Evolutionary conservation across 208 protist genomes (phyloP), one percentile per base, ranked within the genome.

Genomic region (Leptomonas pyrrhocoris): DNA sequence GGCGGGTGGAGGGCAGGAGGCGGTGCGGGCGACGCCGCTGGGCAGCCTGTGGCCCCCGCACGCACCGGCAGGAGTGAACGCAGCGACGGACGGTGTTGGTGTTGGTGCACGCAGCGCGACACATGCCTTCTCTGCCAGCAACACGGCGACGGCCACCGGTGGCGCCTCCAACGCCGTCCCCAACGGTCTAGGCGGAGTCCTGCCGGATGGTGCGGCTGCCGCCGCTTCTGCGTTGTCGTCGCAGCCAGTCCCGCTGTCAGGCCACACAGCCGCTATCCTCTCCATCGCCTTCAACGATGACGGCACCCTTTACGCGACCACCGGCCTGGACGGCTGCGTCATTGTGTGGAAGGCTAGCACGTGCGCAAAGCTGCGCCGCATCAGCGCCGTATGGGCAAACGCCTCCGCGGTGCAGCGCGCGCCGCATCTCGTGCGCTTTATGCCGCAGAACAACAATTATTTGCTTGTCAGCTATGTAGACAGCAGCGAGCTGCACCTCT

Each of bases 371-470:
- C 42, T 83, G 23, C 84, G 85, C n/a, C 85, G 81, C 54, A 86
- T 87, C 42, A 73, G 46, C 55, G 68, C 64, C 2, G 66, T 62
- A 12, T 68, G 66, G 59, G 59, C 66, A 5, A 53, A 45, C 30
- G 28, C 59, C 28, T 62, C 72, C 5, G 57, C 57, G 48, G 57
- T 40, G 34, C 34, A 38, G 57, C 75, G 48, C 8, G 68, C 73
- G 7, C 84, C 84, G 28, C 51, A 63, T 21, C 62, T 78, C 27
- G 80, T 84, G 16, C 59, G 71, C 25, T 93, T 93, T 62, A 83
- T 87, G 74, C 84, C 87, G 9, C 68, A 79, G 46, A 93, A 93
- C 73, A 89, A 90, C 74, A 93, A 93, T 66, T 93, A 88, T 59
- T 51, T 89, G 21, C 68, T 93, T 21, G 84, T 90, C 40, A 80